Conservation (phyloP, 345 rosid species). For the Eutrema heterophyllum region DNA sequence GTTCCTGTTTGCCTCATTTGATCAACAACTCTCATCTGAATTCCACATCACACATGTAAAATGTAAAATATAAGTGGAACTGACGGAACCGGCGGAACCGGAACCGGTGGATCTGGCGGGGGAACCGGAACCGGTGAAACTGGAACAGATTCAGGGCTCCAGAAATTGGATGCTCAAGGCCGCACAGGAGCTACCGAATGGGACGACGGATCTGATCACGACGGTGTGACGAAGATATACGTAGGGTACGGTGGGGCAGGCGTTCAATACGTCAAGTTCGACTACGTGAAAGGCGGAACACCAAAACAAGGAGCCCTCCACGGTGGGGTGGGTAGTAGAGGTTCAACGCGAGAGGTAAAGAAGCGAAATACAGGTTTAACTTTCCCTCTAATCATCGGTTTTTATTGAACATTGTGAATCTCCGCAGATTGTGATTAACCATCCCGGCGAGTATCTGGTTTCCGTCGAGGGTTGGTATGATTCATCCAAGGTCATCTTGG, state of each 20-base stretch:
- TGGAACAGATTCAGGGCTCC: neutral
- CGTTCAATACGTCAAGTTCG: conserved; percentile 8
- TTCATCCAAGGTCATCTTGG: neutral
- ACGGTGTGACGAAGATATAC: conserved; percentile 14
- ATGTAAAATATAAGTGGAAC: too few species aligned
- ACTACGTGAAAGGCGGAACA: conserved; percentile 21
- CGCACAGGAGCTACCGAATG: conserved; percentile 17
- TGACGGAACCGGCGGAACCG: neutral
- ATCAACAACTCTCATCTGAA: too few species aligned
- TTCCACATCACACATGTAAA: too few species aligned
- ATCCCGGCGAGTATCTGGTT: conserved; percentile 13
- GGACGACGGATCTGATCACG: conserved; percentile 31
- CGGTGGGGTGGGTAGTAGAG: neutral
- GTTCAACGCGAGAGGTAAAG: neutral
- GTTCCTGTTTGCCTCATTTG: too few species aligned
- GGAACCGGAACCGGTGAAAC: neutral
- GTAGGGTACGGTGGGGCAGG: neutral
- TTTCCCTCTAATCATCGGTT: neutral
- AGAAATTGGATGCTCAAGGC: conserved; percentile 20
- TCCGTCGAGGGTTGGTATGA: conserved; percentile 26
- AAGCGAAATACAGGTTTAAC: neutral
- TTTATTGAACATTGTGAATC: neutral
- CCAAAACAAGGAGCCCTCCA: neutral
- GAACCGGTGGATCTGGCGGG: neutral
- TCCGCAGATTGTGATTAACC: conserved; percentile 8